Evolutionary conservation across 345 rosid species (phyloP).

Genomic region (Hibiscus trionum): DNA sequence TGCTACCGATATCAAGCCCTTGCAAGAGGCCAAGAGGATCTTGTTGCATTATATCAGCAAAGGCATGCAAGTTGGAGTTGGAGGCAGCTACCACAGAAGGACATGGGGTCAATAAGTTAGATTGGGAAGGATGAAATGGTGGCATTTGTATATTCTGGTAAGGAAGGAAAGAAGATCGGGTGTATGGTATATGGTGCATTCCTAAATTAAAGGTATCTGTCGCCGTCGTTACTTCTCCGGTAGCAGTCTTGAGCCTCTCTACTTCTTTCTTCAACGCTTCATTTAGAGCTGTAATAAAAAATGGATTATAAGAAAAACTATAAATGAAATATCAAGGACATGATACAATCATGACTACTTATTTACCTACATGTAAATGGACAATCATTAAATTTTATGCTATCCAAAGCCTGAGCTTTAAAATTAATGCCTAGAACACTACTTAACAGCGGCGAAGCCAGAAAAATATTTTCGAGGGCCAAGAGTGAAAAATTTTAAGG

Average conservation of each 20-base stretch:
- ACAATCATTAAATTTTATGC: not conserved
- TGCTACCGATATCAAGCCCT: constrained; percentile 71
- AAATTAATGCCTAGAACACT: not conserved
- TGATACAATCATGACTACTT: not conserved
- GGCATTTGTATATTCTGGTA: constrained; percentile 41
- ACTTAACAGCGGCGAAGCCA: too few species aligned
- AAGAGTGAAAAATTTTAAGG: too few species aligned
- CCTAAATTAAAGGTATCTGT: constrained; percentile 58
- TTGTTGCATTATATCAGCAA: constrained; percentile 53
- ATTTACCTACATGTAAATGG: not conserved
- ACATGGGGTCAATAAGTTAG: constrained; percentile 27
- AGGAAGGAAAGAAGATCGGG: constrained; percentile 37
- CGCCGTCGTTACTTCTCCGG: constrained; percentile 56
- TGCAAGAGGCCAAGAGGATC: constrained; percentile 66
- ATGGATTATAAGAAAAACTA: not conserved
- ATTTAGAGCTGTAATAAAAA: constrained; percentile 46
- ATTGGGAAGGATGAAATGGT: constrained; percentile 47
- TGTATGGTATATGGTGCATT: constrained; percentile 53
- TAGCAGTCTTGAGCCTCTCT: constrained; percentile 63
- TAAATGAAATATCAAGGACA: not conserved
- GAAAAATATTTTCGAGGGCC: too few species aligned
- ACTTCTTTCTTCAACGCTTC: constrained; percentile 87
- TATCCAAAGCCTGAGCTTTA: not conserved
- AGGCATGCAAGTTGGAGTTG: constrained; percentile 31
- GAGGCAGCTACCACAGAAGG: constrained; percentile 29